phyloP scores from a whole-genome alignment of 495 filamentous ascomycete genomes.

The Aspergillus campestris region DNA sequence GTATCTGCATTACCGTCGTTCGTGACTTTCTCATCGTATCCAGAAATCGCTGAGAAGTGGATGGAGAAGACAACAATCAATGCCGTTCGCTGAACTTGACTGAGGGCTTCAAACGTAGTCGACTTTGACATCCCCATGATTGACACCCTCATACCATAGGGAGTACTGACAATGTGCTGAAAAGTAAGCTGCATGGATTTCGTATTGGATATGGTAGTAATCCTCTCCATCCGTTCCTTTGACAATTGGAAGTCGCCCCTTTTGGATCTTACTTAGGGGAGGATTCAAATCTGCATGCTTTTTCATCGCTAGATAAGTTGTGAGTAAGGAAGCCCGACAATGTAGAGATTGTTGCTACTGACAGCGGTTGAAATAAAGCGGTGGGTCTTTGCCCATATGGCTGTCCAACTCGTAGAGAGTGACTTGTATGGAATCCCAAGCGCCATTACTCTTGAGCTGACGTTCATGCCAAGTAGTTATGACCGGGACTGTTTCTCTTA shows the following conservation, averaged over 20 bases:
- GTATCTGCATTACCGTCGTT: too few species aligned
- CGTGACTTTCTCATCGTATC: too few species aligned
- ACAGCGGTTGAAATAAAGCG: constrained; percentile 11
- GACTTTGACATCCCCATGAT: constrained; percentile 16
- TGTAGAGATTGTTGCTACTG: background rate
- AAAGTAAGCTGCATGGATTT: constrained; percentile 16
- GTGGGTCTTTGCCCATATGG: background rate
- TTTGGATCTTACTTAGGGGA: background rate
- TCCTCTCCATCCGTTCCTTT: constrained; percentile 11
- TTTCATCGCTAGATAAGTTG: constrained; percentile 4
- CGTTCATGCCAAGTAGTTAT: constrained; percentile 2
- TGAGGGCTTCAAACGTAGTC: constrained; percentile 17
- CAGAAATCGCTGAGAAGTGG: too few species aligned
- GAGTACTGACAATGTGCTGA: constrained; percentile 22
- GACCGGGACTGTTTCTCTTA: constrained; percentile 16
- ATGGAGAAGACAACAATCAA: too few species aligned
- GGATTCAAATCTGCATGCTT: constrained; percentile 6
- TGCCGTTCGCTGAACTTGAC: background rate
- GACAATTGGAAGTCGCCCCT: constrained; percentile 1
- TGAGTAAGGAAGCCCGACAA: background rate
- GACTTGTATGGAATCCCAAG: constrained; percentile 2
- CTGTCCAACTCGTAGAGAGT: constrained; percentile 12
- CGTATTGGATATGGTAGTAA: constrained; percentile 16
- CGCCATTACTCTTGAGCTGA: constrained; percentile 5
- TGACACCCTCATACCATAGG: constrained; percentile 14